These are phyloP conservation scores for Rhodomyrtus tomentosa DNA, from an alignment of 345 rosid species.

Conservation along the genomic window DNA sequence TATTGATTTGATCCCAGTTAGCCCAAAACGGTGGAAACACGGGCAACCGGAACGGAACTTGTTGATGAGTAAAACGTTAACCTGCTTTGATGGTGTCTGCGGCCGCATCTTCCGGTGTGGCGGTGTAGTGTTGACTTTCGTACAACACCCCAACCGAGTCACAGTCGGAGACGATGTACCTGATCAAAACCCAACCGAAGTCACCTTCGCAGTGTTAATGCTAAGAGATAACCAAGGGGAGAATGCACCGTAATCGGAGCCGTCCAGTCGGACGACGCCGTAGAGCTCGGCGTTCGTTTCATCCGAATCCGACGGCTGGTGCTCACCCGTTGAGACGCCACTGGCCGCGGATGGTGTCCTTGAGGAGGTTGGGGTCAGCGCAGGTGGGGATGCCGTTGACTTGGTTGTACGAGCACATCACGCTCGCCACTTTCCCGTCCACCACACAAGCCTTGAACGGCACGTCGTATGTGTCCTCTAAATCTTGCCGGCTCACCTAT, in stretches of 20 bases:
- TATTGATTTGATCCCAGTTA: neutral
- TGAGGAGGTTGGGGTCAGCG: conserved; percentile 74
- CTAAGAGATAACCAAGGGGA: neutral
- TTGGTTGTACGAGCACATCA: conserved; percentile 97
- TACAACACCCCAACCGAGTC: conserved; percentile 71
- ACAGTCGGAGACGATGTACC: conserved; percentile 92
- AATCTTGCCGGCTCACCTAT: conserved; percentile 86
- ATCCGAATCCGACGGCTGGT: neutral
- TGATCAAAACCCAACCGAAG: neutral
- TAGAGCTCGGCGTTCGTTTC: neutral
- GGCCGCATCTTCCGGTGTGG: conserved; percentile 77
- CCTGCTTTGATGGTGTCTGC: conserved; percentile 75
- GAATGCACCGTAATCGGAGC: neutral
- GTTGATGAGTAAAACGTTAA: neutral
- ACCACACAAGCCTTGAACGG: conserved; percentile 81
- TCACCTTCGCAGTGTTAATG: neutral
- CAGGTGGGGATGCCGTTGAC: conserved; percentile 94
- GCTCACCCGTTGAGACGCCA: conserved; percentile 80
- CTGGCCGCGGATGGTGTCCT: conserved; percentile 72
- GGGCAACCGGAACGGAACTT: neutral
- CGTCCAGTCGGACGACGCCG: neutral
- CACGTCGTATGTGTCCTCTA: conserved; percentile 78
- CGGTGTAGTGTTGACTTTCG: conserved; percentile 68
- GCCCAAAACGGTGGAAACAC: neutral
- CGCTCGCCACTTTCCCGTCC: conserved; percentile 87